Base-by-base conservation (phyloP, 148 eudicot genomes). In the Rhododendron kiyosumense region DNA sequence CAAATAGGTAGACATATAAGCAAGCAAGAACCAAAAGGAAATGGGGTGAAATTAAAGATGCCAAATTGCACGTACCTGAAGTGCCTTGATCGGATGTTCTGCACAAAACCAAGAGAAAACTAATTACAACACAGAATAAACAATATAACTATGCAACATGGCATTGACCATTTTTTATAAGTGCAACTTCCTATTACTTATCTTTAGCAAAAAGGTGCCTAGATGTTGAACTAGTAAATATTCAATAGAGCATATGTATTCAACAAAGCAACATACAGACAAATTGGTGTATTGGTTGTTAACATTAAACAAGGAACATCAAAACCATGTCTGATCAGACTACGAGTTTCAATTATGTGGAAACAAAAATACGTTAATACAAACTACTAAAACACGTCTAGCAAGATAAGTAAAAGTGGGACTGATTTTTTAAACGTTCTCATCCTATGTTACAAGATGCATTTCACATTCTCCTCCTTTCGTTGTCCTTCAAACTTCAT, bases 61-160 rank as follows among this genome's bases (percentile, higher is more conserved):
- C 46, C 8, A 80, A 38, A 77, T 51, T 30, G 30, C 18, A 88
- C 92, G 82, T 92, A 95, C 98, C 98, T 85, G 99, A 93, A 88
- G 93, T 76, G 45, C 96, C 95, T 93, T 92, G 98, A 77, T 95
- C 96, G 20, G 98, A 94, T 81, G 92, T 85, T 94, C 99, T 95
- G 98, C 93, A 91, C 17, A 87, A 77, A 69, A 85, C 43, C 36
- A 80, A 89, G 83, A 67, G 71, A 87, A 89, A 41, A 81, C 67
- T 26, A 10, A 26, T 88, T 65, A 85, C 81, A 61, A 81, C 38
- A 79, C 45, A 46, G 75, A 52, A 65, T 65, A 75, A n/a, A 24
- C n/a, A 61, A 59, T 43, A n/a, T 43, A 84, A 61, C 36, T 73
- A 74, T 22, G 24, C 30, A 74, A 84, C 30, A 84, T 18, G 32